These are phyloP conservation scores for Didymella keratinophila DNA, from an alignment of 2,329 filamentous ascomycete genomes.

Conservation along the genomic window DNA sequence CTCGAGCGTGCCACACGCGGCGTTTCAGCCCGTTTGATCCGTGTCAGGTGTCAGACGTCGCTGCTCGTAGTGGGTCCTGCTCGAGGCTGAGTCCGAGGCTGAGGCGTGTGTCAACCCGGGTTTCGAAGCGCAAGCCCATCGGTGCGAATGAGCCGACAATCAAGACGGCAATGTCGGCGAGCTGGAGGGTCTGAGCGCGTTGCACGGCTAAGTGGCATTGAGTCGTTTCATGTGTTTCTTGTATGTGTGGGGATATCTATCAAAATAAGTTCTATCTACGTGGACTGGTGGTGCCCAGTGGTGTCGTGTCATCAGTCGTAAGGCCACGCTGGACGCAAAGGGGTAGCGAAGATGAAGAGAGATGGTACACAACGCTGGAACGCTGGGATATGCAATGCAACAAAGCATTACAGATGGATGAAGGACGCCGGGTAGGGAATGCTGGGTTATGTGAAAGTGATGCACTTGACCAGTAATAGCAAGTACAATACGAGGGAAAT, in stretches of 20 bases:
- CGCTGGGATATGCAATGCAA: neutral
- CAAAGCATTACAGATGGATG: neutral
- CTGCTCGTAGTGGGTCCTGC: neutral
- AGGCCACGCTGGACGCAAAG: neutral
- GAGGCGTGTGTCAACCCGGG: neutral
- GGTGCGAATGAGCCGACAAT: neutral
- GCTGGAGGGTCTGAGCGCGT: neutral
- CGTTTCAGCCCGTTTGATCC: conserved; percentile 8
- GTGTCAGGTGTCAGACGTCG: conserved; percentile 11
- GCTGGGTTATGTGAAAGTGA: neutral
- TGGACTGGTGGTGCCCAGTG: neutral
- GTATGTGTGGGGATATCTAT: conserved; percentile 11
- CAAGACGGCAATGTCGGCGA: neutral
- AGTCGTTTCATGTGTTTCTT: neutral
- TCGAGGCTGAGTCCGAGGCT: neutral
- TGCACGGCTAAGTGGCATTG: neutral
- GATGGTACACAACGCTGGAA: conserved; percentile 10
- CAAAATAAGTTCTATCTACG: conserved; percentile 12
- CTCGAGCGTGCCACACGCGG: conserved; percentile 6
- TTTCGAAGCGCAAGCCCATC: neutral
- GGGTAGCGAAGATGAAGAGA: neutral
- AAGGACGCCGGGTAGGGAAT: neutral
- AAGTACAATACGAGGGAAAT: neutral
- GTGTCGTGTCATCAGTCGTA: conserved; percentile 13
- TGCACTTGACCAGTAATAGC: neutral